Evolutionary conservation across 192 early-diverging fungal species (phyloP).

Genomic region (Mycoemilia scoparia): DNA sequence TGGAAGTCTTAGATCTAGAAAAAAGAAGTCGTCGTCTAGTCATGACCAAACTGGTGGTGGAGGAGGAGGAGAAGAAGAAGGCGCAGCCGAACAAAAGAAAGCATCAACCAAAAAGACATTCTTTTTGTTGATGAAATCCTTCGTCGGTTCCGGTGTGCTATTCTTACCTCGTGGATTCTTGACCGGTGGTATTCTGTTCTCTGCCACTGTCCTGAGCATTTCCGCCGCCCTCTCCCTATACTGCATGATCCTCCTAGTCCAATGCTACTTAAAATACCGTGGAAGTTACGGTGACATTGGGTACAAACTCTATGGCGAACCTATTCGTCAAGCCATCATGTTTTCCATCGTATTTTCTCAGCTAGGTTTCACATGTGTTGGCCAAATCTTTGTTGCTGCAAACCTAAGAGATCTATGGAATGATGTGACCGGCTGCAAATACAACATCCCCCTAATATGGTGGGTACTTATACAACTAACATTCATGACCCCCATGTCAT

Average conservation of each 20-base stretch:
- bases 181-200: slow-evolving; percentile 55
- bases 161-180: slow-evolving; percentile 58
- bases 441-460: slow-evolving; percentile 39
- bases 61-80: slow-evolving; percentile 2
- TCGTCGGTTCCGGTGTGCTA: slow-evolving; percentile 63
- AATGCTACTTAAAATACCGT: slow-evolving; percentile 37
- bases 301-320: slow-evolving; percentile 37
- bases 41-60: too few relatives aligned
- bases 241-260: slow-evolving; percentile 44
- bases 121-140: slow-evolving; percentile 60
- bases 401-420: slow-evolving; percentile 57
- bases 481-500: slow-evolving; percentile 63
- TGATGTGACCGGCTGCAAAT: slow-evolving; percentile 42
- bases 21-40: too few relatives aligned
- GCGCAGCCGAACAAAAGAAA: slow-evolving; percentile 25
- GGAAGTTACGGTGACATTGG: slow-evolving; percentile 54
- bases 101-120: slow-evolving; percentile 53
- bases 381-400: slow-evolving; percentile 75
- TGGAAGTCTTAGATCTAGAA: too few relatives aligned
- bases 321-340: slow-evolving; percentile 42
- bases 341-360: slow-evolving; percentile 56
- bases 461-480: slow-evolving; percentile 63
- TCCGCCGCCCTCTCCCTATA: slow-evolving; percentile 44
- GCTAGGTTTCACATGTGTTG: slow-evolving; percentile 76
- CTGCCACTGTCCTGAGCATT: slow-evolving; percentile 28